Conservation (phyloP, 2,329 filamentous ascomycete species). For the Pseudogymnoascus sp. region DNA sequence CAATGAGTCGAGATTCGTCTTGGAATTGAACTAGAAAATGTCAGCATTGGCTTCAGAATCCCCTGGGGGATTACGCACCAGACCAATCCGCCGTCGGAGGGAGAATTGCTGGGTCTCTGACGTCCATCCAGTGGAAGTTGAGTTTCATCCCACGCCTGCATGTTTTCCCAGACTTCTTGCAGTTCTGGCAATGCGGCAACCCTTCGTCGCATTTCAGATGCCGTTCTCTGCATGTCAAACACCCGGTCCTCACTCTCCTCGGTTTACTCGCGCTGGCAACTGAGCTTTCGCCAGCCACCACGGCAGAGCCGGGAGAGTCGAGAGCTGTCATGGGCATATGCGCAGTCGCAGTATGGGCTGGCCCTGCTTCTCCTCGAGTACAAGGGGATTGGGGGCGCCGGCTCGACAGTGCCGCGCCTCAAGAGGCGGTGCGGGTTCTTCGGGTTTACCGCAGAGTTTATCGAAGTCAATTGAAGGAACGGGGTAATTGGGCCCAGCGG, state of each 20-base stretch:
- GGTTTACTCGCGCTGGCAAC: conserved; percentile 47
- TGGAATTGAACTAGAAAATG: conserved; percentile 59
- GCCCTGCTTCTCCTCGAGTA: not conserved
- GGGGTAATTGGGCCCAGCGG: not conserved
- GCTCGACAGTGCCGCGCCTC: not conserved
- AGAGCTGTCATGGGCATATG: conserved; percentile 25
- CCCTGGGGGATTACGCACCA: conserved; percentile 34
- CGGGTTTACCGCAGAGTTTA: not conserved
- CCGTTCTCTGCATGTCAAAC: conserved; percentile 80
- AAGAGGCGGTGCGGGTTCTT: not conserved
- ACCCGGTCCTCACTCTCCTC: conserved; percentile 84
- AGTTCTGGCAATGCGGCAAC: conserved; percentile 62
- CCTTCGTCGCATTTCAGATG: conserved; percentile 88
- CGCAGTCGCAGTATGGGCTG: not conserved
- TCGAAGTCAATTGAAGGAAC: not conserved
- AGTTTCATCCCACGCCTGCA: conserved; percentile 83
- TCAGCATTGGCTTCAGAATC: not conserved
- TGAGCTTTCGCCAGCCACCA: conserved; percentile 17
- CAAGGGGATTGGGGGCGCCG: not conserved
- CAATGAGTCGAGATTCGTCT: conserved; percentile 85
- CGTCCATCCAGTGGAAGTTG: conserved; percentile 84
- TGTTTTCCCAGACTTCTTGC: conserved; percentile 75
- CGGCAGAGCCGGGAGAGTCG: conserved; percentile 16
- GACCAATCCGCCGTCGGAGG: conserved; percentile 59
- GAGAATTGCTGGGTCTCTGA: conserved; percentile 58